A percentile compares a stretch with the other conserved stretches of the same genome.
Conservation (phyloP, 2,329 filamentous ascomycete species). For the Talaromyces amestolkiae region DNA sequence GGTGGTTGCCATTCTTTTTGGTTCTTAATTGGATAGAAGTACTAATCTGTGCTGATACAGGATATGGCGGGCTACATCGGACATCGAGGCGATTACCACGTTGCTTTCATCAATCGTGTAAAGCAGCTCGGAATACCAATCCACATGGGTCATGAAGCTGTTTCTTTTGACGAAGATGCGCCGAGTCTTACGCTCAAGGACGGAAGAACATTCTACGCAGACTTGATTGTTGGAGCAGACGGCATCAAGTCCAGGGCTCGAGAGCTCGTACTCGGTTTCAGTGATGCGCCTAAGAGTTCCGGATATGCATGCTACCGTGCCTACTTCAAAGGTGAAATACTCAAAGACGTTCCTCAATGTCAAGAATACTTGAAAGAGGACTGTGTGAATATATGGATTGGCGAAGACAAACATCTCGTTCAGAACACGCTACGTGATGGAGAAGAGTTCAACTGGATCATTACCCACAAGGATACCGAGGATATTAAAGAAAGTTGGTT, state of each 20-base stretch:
- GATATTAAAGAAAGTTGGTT: slow-evolving; percentile 19
- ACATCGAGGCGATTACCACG: slow-evolving; percentile 19
- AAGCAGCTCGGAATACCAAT: slow-evolving; percentile 15
- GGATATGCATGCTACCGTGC: slow-evolving; percentile 16
- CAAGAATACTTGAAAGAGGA: slow-evolving; percentile 50
- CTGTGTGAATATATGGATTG: slow-evolving; percentile 46
- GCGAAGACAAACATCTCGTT: slow-evolving; percentile 49
- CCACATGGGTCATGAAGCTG: slow-evolving; percentile 19
- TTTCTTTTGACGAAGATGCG: slow-evolving; percentile 23
- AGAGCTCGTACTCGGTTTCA: slow-evolving; percentile 21
- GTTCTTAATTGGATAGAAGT: background rate
- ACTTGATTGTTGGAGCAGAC: slow-evolving; percentile 25
- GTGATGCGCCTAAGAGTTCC: slow-evolving; percentile 12
- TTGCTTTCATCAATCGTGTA: slow-evolving; percentile 14
- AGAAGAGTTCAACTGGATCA: slow-evolving; percentile 54
- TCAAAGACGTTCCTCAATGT: slow-evolving; percentile 13
- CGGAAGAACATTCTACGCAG: slow-evolving; percentile 19
- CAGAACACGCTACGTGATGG: slow-evolving; percentile 52
- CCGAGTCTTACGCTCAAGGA: slow-evolving; percentile 18
- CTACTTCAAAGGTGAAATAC: slow-evolving; percentile 19
- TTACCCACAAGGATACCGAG: slow-evolving; percentile 48
- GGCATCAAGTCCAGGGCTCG: slow-evolving; percentile 25
- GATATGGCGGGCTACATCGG: slow-evolving; percentile 14
- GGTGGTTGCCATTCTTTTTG: slow-evolving; percentile 4
- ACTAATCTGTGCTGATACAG: background rate